These are phyloP conservation scores for Meyerozyma sp. DNA, from an alignment of 1,139 yeast genomes.

Conservation along the genomic window DNA sequence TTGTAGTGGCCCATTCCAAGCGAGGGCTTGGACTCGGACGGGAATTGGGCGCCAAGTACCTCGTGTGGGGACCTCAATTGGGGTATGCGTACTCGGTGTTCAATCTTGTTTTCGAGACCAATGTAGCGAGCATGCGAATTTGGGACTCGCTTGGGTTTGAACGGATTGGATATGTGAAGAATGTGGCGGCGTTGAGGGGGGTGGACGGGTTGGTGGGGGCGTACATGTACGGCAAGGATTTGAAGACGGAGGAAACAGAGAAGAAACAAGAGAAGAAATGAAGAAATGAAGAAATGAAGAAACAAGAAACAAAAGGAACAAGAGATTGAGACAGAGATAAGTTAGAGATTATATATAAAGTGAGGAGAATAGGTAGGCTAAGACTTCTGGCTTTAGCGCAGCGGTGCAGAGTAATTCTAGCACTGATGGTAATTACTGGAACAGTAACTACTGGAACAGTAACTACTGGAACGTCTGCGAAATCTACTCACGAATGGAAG, in stretches of 20 bases:
- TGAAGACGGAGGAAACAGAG: conserved; percentile 17
- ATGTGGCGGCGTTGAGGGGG: conserved; percentile 65
- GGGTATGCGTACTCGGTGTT: conserved; percentile 80
- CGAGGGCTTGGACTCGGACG: conserved; percentile 64
- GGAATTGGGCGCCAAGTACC: conserved; percentile 54
- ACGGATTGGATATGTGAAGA: conserved; percentile 61
- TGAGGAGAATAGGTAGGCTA: no score
- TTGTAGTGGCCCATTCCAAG: conserved; percentile 49
- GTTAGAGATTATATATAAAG: no score
- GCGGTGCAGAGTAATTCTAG: no score
- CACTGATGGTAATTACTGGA: no score
- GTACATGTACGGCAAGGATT: conserved; percentile 55
- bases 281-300: neutral
- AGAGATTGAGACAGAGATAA: no score
- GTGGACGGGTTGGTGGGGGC: conserved; percentile 61
- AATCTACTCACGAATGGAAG: no score
- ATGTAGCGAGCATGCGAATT: conserved; percentile 58
- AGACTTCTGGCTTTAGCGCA: no score
- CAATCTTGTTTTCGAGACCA: conserved; percentile 72
- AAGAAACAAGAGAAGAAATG: neutral
- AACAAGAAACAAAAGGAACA: neutral
- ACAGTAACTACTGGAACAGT: no score
- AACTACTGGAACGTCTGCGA: no score
- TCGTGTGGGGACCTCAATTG: conserved; percentile 60
- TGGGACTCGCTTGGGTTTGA: conserved; percentile 79